A percentile compares a stretch with the other conserved stretches of the same genome.
Evolutionary conservation across 352 stramenopile species (phyloP).

Genomic region (Globisporangium megalacanthum): DNA sequence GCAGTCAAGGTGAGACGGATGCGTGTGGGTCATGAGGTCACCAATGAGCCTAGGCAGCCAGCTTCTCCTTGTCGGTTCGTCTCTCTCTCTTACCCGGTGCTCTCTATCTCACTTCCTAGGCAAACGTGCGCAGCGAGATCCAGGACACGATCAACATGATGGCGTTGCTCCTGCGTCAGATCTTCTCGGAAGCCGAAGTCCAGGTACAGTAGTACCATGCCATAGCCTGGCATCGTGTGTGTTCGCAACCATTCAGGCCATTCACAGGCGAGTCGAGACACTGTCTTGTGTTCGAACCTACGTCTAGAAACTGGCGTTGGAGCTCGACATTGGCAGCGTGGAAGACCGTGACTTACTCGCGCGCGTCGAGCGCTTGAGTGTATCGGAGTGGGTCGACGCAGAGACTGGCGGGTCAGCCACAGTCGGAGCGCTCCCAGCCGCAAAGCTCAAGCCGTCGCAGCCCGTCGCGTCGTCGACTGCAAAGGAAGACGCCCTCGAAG

Average conservation of each 20-base stretch:
- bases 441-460: conserved; percentile 3
- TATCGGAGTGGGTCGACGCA: conserved; percentile 61
- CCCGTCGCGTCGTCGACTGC: neutral
- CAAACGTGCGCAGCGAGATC: conserved; percentile 68
- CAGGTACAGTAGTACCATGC: conserved; percentile 21
- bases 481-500: conserved; percentile 31
- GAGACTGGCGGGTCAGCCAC: conserved; percentile 23
- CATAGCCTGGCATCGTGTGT: too few relatives aligned
- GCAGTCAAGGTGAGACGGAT: conserved; percentile 50
- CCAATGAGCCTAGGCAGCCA: too few relatives aligned
- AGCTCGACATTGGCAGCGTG: conserved; percentile 68
- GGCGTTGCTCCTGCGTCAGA: conserved; percentile 72
- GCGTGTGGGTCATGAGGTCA: neutral
- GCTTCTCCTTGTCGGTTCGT: too few relatives aligned
- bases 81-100: too few relatives aligned
- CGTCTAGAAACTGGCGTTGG: conserved; percentile 46
- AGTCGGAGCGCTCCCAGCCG: conserved; percentile 8
- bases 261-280: too few relatives aligned
- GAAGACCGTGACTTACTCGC: conserved; percentile 72
- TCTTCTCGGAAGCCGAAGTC: conserved; percentile 68
- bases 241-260: too few relatives aligned
- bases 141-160: conserved; percentile 88
- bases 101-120: conserved; percentile 18
- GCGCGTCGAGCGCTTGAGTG: conserved; percentile 68
- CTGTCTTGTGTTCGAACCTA: too few relatives aligned